Base-by-base conservation (phyloP, 2,329 filamentous ascomycete species). In the Diaporthe ampelina region DNA sequence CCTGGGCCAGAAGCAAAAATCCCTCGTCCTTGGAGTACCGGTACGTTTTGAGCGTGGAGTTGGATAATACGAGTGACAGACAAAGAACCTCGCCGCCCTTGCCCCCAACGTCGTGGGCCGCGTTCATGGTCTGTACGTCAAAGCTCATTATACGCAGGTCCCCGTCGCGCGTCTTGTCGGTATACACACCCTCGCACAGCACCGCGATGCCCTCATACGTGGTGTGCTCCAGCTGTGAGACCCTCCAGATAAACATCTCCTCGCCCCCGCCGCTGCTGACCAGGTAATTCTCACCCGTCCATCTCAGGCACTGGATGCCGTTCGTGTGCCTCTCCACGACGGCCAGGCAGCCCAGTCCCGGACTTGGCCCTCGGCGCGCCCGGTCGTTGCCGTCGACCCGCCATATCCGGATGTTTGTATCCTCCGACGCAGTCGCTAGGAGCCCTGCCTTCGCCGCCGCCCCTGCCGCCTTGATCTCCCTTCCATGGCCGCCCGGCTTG, bases 241-340 rank as follows among this genome's bases (percentile, higher is more conserved):
- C 82, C 54, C 90, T 88, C 96, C 97, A 99, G 15, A 95, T 89
- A 78, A 93, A 96, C 76, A 98, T 93, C 82, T 99, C 96, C 81
- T 98, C 96, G 75, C 91, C 92, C 0, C 95, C 97, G 8, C 91
- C 95, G 79, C 94, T 95, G 77, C 94, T 98, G 81, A 98, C 94
- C 3, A 99, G 89, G 78, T 93, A 93, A 1, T 86, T 82, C 2
- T 92, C 90, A 61, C 90, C 88, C 1, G 93, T 91, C 94, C 95
- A 98, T 75, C 89, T 89, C 0, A 98, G 85, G 76, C 92, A 89
- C 81, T 98, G 96, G 10, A 98, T 90, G 0, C 96, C 97, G 0
- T 95, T 93, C 1, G 91, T 93, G 80, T 99, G 97, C 72, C 90
- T 91, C 77, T 94, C 92, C 26, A 98, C 82, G 0, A 92, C 91